These are phyloP conservation scores for Dictyophora rubrovolvata DNA, from an alignment of 768 basidiomycete species.

Conservation along the genomic window DNA sequence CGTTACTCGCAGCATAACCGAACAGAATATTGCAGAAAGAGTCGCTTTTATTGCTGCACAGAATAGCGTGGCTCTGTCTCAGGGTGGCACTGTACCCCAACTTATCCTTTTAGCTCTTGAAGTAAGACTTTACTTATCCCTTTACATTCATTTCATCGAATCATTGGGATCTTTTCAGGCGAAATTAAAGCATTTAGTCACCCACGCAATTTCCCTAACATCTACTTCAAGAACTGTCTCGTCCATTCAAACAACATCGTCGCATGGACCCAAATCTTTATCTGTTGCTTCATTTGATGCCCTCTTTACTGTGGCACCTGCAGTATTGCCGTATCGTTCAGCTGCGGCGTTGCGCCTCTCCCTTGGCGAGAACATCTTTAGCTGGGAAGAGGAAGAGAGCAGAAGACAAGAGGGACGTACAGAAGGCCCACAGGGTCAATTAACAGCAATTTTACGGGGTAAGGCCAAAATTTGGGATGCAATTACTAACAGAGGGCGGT, in stretches of 20 bases:
- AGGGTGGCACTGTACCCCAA: conserved; percentile 45
- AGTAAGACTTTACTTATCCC: conserved; percentile 28
- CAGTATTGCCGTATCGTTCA: conserved; percentile 68
- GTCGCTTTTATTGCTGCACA: conserved; percentile 77
- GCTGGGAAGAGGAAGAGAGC: conserved; percentile 4
- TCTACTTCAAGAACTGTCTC: conserved; percentile 67
- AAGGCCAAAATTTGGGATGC: not conserved
- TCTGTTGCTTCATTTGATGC: conserved; percentile 66
- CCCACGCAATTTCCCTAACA: conserved; percentile 67
- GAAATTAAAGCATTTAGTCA: conserved; percentile 76
- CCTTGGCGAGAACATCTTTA: conserved; percentile 38
- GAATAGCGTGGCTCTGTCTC: conserved; percentile 52
- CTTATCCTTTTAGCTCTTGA: conserved; percentile 73
- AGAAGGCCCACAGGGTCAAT: not conserved
- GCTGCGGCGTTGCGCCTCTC: conserved; percentile 68
- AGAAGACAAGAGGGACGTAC: not conserved
- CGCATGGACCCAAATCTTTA: conserved; percentile 37
- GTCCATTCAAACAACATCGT: conserved; percentile 54
- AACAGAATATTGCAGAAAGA: conserved; percentile 70
- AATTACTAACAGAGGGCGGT: not conserved
- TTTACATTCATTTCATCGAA: not conserved
- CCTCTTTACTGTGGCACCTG: conserved; percentile 65
- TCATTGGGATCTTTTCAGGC: conserved; percentile 33
- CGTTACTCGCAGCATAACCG: conserved; percentile 57
- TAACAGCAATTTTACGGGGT: not conserved